Percentiles rank a stretch among this genome's conserved stretches.
phyloP scores from a whole-genome alignment of 164 flowering plant species.

The Paratinospora sagittata region DNA sequence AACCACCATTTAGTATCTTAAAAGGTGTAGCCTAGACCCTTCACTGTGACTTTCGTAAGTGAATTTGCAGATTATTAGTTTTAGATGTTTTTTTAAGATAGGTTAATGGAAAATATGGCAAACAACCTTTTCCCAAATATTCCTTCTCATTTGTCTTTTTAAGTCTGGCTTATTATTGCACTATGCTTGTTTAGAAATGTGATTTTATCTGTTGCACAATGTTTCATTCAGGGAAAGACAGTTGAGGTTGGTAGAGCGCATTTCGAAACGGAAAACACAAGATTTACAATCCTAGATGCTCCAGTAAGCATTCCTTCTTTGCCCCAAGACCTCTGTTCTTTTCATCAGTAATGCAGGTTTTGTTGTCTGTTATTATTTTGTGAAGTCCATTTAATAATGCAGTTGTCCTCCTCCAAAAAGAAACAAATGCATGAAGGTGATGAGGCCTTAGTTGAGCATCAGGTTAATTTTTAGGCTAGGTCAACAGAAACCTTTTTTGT shows the following conservation, averaged over 20 bases:
- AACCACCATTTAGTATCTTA: not conserved
- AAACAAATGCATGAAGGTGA: too few species aligned
- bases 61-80: not conserved
- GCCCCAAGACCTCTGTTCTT: not conserved
- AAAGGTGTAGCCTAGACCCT: not conserved
- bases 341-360: not conserved
- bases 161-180: not conserved
- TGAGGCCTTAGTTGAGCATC: too few species aligned
- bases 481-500: too few species aligned
- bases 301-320: conserved; percentile 45
- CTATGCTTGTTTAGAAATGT: not conserved
- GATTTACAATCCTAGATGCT: conserved; percentile 98
- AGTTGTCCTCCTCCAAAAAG: too few species aligned
- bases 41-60: not conserved
- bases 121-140: not conserved
- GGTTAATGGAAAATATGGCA: not conserved
- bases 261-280: conserved; percentile 87
- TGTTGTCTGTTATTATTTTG: not conserved
- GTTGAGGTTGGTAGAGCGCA: conserved; percentile 99
- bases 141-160: not conserved
- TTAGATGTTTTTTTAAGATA: not conserved
- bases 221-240: conserved; percentile 70
- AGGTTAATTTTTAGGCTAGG: too few species aligned
- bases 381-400: not conserved
- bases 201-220: conserved; percentile 5